phyloP scores from a whole-genome alignment of 352 stramenopile species.

The Globisporangium abappressorium region DNA sequence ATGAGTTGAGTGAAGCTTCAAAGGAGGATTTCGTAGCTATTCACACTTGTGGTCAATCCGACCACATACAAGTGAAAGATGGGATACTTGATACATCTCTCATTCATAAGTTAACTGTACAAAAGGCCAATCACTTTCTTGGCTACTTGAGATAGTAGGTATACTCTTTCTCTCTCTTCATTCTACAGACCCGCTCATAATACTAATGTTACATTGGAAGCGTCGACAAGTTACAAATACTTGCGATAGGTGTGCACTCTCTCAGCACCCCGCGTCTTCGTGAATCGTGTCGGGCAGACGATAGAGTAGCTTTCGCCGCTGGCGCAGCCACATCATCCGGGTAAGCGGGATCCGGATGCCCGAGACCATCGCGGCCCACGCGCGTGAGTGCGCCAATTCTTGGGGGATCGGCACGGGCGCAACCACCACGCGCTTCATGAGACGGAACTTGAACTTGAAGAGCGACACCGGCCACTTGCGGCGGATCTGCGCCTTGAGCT shows the following conservation, averaged over 20 bases:
- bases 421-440: constrained; percentile 37
- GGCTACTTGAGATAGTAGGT: neutral
- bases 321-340: constrained; percentile 38
- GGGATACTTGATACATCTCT: neutral
- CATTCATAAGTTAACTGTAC: neutral
- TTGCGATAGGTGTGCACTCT: neutral
- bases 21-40: too few species aligned
- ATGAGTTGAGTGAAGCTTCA: too few species aligned
- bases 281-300: constrained; percentile 39
- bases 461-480: constrained; percentile 18
- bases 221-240: neutral
- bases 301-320: constrained; percentile 29
- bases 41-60: too few species aligned
- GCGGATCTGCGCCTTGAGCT: constrained; percentile 19
- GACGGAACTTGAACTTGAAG: constrained; percentile 38
- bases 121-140: neutral
- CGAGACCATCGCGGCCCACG: constrained; percentile 40
- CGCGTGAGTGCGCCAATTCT: constrained; percentile 30
- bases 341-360: constrained; percentile 51
- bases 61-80: neutral
- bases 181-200: neutral
- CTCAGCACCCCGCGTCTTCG: constrained; percentile 16
- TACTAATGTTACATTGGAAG: neutral
- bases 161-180: neutral
- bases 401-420: constrained; percentile 40